These are phyloP conservation scores for Ampelocalamus luodianensis DNA, from an alignment of 176 grass and related monocot species.

Conservation along the genomic window DNA sequence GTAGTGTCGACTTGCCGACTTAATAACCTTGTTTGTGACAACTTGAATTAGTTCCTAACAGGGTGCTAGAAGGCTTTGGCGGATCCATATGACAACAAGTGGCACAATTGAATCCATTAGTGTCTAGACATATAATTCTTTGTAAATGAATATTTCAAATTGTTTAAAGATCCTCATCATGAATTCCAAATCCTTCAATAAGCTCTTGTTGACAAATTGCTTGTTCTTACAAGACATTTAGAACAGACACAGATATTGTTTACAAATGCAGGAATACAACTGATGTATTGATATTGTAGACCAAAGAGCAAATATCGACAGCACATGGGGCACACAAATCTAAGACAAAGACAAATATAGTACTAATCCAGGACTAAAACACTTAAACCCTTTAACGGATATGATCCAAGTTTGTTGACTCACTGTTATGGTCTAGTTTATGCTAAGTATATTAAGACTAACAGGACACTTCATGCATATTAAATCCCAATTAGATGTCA, in stretches of 20 bases:
- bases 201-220: neutral
- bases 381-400: neutral
- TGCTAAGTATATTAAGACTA: neutral
- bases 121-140: neutral
- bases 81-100: neutral
- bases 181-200: neutral
- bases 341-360: neutral
- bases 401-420: neutral
- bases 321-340: neutral
- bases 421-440: slow-evolving; percentile 3
- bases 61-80: neutral
- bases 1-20: no score
- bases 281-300: neutral
- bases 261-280: neutral
- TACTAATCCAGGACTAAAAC: neutral
- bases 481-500: neutral
- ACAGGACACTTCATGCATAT: neutral
- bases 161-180: neutral
- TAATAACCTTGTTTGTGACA: no score
- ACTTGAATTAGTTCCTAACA: neutral
- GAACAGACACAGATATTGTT: neutral
- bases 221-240: neutral
- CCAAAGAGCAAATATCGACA: neutral
- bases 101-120: neutral
- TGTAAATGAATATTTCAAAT: neutral